phyloP scores from a whole-genome alignment of 2,329 filamentous ascomycete species.

The Penicillium corylophilum region DNA sequence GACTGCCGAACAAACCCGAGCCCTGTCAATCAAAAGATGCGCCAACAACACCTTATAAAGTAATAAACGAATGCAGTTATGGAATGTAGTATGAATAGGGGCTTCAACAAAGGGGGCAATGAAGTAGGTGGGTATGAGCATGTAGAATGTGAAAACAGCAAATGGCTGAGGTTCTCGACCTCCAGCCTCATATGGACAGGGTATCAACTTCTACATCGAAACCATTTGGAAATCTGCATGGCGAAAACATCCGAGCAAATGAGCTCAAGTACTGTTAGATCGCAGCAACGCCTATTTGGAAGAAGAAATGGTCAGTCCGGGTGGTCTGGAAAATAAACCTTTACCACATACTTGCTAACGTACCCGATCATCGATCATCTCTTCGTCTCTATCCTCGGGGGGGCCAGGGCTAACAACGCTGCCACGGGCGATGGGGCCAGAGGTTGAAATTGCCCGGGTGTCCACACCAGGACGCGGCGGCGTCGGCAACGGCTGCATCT shows the following conservation, averaged over 20 bases:
- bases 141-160: slow-evolving; percentile 10
- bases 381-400: slow-evolving; percentile 9
- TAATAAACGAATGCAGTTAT: slow-evolving; percentile 19
- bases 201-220: slow-evolving; percentile 27
- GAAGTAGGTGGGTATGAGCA: slow-evolving; percentile 20
- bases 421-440: slow-evolving; percentile 57
- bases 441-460: slow-evolving; percentile 67
- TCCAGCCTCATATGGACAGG: slow-evolving; percentile 26
- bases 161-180: slow-evolving; percentile 2
- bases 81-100: background rate
- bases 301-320: slow-evolving; percentile 1
- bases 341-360: slow-evolving; percentile 8
- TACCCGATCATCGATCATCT: slow-evolving; percentile 14
- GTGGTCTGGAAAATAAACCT: slow-evolving; percentile 2
- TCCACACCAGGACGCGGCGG: slow-evolving; percentile 55
- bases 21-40: slow-evolving; percentile 17
- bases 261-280: slow-evolving; percentile 50
- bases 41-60: slow-evolving; percentile 22
- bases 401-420: slow-evolving; percentile 66
- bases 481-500: slow-evolving; percentile 17
- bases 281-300: slow-evolving; percentile 44
- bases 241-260: slow-evolving; percentile 23
- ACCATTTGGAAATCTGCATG: slow-evolving; percentile 26
- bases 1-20: slow-evolving; percentile 20
- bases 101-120: slow-evolving; percentile 1